Conservation (phyloP, 1,139 yeast species). For the Wickerhamiella pararugosa region DNA sequence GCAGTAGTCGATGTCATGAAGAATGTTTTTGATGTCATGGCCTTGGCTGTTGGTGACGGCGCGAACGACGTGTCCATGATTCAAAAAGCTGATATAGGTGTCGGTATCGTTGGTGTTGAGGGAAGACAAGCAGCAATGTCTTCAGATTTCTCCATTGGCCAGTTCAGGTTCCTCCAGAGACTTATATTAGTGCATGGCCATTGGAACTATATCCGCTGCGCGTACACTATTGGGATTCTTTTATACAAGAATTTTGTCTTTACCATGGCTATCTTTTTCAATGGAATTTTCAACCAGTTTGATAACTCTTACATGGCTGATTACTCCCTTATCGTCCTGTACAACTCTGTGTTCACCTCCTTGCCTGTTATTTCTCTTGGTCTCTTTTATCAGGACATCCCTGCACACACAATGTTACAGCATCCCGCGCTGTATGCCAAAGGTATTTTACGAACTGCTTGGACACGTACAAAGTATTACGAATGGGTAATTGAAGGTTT, state of each 20-base stretch:
- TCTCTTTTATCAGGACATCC: constrained; percentile 84
- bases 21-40: constrained; percentile 66
- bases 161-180: constrained; percentile 69
- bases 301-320: constrained; percentile 90
- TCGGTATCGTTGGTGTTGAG: constrained; percentile 97
- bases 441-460: constrained; percentile 72
- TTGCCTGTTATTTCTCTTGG: constrained; percentile 86
- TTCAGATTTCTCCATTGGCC: constrained; percentile 93
- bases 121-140: constrained; percentile 98
- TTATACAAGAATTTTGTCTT: constrained; percentile 87
- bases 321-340: constrained; percentile 82
- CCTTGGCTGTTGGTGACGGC: constrained; percentile 94
- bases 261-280: constrained; percentile 84
- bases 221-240: constrained; percentile 90
- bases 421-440: constrained; percentile 84
- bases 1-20: constrained; percentile 86
- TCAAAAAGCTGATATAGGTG: constrained; percentile 95
- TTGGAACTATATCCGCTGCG: constrained; percentile 83
- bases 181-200: constrained; percentile 83
- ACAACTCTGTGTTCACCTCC: constrained; percentile 88
- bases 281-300: constrained; percentile 67
- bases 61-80: constrained; percentile 99
- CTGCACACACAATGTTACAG: constrained; percentile 59
- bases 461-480: constrained; percentile 69
- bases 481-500: constrained; percentile 75